Evolutionary conservation across 2,329 filamentous ascomycete species (phyloP).

Genomic region (Ilyonectria robusta): DNA sequence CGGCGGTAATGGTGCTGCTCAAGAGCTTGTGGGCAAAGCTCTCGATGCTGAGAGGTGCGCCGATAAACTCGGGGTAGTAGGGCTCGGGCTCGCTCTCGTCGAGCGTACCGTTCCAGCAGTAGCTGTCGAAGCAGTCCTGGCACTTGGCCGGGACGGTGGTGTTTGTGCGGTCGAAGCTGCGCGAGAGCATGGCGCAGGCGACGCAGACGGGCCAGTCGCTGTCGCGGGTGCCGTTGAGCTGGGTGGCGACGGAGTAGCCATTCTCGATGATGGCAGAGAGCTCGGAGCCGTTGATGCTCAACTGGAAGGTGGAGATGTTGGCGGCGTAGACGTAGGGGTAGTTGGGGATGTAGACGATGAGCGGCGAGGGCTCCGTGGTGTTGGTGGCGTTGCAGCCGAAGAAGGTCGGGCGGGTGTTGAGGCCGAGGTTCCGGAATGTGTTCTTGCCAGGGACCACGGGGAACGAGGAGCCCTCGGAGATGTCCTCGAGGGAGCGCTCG

Average conservation of each 20-base stretch:
- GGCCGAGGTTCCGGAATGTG: conserved; percentile 70
- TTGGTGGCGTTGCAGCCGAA: conserved; percentile 74
- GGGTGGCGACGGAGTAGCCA: conserved; percentile 86
- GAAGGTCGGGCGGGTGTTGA: conserved; percentile 73
- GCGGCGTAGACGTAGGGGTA: conserved; percentile 81
- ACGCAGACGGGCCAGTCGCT: conserved; percentile 85
- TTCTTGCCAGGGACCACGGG: conserved; percentile 69
- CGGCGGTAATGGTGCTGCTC: conserved; percentile 33
- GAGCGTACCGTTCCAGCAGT: conserved; percentile 93
- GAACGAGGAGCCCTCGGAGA: conserved; percentile 70
- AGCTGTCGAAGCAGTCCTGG: conserved; percentile 80
- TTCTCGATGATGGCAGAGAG: conserved; percentile 89
- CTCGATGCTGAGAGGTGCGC: conserved; percentile 45
- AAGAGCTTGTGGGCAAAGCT: conserved; percentile 39
- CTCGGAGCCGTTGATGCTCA: conserved; percentile 73
- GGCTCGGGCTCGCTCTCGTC: conserved; percentile 52
- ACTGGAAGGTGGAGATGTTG: conserved; percentile 85
- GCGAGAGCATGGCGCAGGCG: conserved; percentile 86
- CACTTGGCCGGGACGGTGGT: conserved; percentile 80
- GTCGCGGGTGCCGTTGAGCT: conserved; percentile 84
- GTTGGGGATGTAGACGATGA: conserved; percentile 88
- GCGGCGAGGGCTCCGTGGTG: conserved; percentile 70
- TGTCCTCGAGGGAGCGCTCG: conserved; percentile 62
- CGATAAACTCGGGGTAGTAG: conserved; percentile 49
- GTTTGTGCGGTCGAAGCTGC: conserved; percentile 80